These are phyloP conservation scores for Flaveria sonorensis DNA, from an alignment of 129 eudicot genomes.

Conservation along the genomic window DNA sequence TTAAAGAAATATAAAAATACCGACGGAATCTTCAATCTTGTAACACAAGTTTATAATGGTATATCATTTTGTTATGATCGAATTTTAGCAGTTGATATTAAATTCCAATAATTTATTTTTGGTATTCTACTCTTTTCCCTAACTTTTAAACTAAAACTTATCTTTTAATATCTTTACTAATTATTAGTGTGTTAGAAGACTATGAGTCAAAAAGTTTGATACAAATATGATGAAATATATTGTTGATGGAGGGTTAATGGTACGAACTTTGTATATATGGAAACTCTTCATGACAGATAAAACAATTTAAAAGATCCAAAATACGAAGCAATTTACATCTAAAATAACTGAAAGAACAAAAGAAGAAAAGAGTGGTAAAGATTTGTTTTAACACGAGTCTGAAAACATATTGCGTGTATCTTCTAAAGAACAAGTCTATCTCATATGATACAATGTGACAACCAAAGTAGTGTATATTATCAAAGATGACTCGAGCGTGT, in stretches of 20 bases:
- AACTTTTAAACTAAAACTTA: too few relatives aligned
- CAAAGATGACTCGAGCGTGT: too few relatives aligned
- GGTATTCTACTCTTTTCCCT: not conserved
- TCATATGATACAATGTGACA: too few relatives aligned
- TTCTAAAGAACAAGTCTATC: too few relatives aligned
- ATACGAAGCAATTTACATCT: too few relatives aligned
- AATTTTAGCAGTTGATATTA: not conserved
- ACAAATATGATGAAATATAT: not conserved
- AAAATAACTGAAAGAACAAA: too few relatives aligned
- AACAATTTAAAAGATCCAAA: too few relatives aligned
- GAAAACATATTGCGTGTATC: too few relatives aligned
- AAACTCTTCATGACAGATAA: too few relatives aligned
- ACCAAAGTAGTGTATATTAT: too few relatives aligned
- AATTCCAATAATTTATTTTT: not conserved
- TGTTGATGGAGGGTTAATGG: not conserved
- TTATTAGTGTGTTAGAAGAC: not conserved
- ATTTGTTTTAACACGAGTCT: too few relatives aligned
- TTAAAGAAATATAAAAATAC: not conserved
- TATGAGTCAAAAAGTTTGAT: not conserved
- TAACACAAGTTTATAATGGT: not conserved
- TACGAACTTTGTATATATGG: not conserved
- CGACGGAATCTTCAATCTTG: slow-evolving; percentile 23
- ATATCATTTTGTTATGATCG: not conserved
- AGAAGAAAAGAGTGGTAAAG: too few relatives aligned
- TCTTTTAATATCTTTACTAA: not conserved